Conservation (phyloP, 2,329 filamentous ascomycete genomes). For the Exophiala bonariae region DNA sequence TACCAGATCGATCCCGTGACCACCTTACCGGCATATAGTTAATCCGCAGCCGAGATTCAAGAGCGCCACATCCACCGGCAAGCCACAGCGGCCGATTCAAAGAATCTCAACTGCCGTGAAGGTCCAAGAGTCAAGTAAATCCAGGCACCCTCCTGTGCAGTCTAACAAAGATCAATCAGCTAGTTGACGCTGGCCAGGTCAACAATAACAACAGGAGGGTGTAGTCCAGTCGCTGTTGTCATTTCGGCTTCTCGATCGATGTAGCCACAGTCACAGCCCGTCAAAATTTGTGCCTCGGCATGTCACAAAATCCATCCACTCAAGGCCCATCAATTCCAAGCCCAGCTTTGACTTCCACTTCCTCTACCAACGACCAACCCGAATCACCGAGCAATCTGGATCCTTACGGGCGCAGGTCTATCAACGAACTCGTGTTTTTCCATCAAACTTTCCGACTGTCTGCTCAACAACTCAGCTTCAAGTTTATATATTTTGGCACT, state of each 20-base stretch:
- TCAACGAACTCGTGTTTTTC: neutral
- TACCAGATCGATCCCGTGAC: too few species aligned
- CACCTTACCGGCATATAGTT: too few species aligned
- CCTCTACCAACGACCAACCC: neutral
- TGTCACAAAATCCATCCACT: neutral
- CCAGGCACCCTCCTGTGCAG: too few species aligned
- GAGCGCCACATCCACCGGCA: conserved; percentile 1
- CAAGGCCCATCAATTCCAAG: neutral
- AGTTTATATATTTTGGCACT: neutral
- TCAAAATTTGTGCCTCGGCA: conserved; percentile 5
- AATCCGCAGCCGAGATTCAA: too few species aligned
- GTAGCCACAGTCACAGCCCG: too few species aligned
- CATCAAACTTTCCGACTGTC: neutral
- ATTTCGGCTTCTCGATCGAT: too few species aligned
- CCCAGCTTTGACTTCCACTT: neutral
- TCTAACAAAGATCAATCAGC: too few species aligned
- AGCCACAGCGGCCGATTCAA: neutral
- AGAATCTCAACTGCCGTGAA: neutral
- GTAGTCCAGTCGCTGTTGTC: too few species aligned
- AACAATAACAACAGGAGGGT: too few species aligned
- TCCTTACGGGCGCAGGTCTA: neutral
- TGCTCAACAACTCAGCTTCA: neutral
- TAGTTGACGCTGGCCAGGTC: too few species aligned
- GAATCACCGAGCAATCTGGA: neutral
- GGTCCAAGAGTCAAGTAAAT: too few species aligned